These are phyloP conservation scores for Fraxinus anomala DNA, from an alignment of 257 asterid species.

Conservation along the genomic window DNA sequence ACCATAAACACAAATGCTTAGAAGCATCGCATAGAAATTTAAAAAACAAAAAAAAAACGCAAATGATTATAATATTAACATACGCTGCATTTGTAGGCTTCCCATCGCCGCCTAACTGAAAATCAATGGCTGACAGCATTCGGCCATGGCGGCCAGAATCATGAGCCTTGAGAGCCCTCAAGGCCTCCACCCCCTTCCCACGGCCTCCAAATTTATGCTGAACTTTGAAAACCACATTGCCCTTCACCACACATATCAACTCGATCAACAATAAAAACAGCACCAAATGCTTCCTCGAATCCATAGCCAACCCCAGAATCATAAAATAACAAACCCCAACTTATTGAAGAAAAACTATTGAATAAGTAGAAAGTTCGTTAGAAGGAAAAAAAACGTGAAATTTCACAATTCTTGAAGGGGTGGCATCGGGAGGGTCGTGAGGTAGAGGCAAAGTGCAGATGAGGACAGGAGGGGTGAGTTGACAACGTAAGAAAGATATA, in stretches of 20 bases:
- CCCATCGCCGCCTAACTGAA: constrained; percentile 55
- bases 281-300: constrained; percentile 29
- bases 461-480: constrained; percentile 25
- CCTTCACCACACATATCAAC: constrained; percentile 34
- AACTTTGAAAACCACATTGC: constrained; percentile 58
- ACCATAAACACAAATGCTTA: constrained; percentile 3
- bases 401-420: constrained; percentile 19
- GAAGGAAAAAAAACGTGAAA: constrained; percentile 30
- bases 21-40: constrained; percentile 13
- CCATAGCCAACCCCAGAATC: constrained; percentile 39
- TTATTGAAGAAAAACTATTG: constrained; percentile 26
- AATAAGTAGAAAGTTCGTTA: constrained; percentile 23
- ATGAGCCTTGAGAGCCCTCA: constrained; percentile 49
- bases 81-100: constrained; percentile 57
- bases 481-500: constrained; percentile 20
- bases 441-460: constrained; percentile 21
- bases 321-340: constrained; percentile 18
- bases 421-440: background rate
- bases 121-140: constrained; percentile 47
- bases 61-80: constrained; percentile 22
- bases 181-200: constrained; percentile 28
- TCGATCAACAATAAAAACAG: constrained; percentile 32
- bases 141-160: constrained; percentile 65
- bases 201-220: constrained; percentile 61
- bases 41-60: background rate